Evolutionary conservation across 2,329 filamentous ascomycete species (phyloP).

Genomic region (Trichoderma sp.): DNA sequence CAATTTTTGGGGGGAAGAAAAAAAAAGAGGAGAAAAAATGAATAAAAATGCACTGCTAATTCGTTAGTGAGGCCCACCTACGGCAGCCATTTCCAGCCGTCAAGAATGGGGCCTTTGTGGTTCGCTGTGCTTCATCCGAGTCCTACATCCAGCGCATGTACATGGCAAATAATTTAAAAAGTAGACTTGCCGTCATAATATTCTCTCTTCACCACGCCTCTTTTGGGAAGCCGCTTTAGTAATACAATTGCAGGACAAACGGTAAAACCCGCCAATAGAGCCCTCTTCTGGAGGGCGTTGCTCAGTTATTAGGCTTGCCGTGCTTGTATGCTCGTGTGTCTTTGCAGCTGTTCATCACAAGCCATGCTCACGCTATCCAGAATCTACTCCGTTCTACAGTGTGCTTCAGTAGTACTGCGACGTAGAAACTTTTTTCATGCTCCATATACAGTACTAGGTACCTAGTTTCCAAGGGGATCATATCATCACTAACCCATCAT

Average conservation of each 20-base stretch:
- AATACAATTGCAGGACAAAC: not conserved
- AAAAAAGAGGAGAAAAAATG: not conserved
- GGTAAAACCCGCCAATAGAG: not conserved
- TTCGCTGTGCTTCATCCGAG: not conserved
- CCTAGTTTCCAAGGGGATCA: not conserved
- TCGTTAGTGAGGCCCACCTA: not conserved
- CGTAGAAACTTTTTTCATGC: not conserved
- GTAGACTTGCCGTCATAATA: not conserved
- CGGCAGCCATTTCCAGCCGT: not conserved
- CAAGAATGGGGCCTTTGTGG: not conserved
- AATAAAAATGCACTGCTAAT: not conserved
- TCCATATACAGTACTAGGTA: not conserved
- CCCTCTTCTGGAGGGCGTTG: not conserved
- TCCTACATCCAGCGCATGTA: not conserved
- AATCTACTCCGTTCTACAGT: not conserved
- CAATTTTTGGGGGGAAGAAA: not conserved
- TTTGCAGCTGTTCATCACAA: not conserved
- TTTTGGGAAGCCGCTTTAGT: not conserved
- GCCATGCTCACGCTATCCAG: not conserved
- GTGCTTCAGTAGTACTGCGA: not conserved
- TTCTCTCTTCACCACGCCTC: not conserved
- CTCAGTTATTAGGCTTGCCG: not conserved
- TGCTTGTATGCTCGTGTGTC: not conserved
- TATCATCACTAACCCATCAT: slow-evolving; percentile 16
- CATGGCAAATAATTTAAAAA: not conserved